Evolutionary conservation across 495 filamentous ascomycete species (phyloP).

Genomic region (Penicillium coffeae): DNA sequence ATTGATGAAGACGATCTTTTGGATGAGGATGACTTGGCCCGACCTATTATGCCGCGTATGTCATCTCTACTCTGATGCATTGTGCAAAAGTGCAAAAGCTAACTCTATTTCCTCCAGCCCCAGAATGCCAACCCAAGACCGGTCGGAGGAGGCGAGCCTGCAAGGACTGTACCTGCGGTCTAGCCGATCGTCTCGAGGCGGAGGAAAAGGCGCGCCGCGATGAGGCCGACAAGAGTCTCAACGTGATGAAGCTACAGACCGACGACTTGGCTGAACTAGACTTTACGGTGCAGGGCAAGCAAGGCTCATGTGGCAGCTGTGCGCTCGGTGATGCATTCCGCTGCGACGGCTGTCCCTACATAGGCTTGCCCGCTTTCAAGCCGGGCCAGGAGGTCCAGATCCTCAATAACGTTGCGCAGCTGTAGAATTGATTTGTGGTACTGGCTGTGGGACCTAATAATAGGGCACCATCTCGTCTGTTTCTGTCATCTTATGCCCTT

Average conservation of each 20-base stretch:
- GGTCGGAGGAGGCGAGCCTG: constrained; percentile 91
- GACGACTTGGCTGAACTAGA: constrained; percentile 82
- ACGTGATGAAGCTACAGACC: constrained; percentile 64
- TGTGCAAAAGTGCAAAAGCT: constrained; percentile 3
- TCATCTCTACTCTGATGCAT: constrained; percentile 9
- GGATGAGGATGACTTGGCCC: constrained; percentile 72
- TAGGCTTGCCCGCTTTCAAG: constrained; percentile 93
- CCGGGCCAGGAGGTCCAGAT: constrained; percentile 90
- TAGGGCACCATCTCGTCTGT: background rate
- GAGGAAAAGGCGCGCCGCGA: constrained; percentile 71
- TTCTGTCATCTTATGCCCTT: background rate
- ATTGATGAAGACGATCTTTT: constrained; percentile 89
- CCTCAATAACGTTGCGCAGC: constrained; percentile 79
- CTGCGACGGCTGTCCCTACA: constrained; percentile 78
- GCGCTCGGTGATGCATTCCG: constrained; percentile 72
- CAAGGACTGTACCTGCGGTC: constrained; percentile 96
- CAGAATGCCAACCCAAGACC: constrained; percentile 79
- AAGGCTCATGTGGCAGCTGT: constrained; percentile 86
- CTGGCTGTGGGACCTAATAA: constrained; percentile 1
- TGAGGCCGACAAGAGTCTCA: constrained; percentile 56
- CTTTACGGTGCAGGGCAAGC: constrained; percentile 93
- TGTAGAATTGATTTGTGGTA: constrained; percentile 44
- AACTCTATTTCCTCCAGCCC: constrained; percentile 46
- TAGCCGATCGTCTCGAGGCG: constrained; percentile 71
- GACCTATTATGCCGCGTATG: constrained; percentile 73